Evolutionary conservation across 2,329 filamentous ascomycete genomes (phyloP), one percentile per base, ranked within the genome.

Genomic region (Lomentospora prolificans): DNA sequence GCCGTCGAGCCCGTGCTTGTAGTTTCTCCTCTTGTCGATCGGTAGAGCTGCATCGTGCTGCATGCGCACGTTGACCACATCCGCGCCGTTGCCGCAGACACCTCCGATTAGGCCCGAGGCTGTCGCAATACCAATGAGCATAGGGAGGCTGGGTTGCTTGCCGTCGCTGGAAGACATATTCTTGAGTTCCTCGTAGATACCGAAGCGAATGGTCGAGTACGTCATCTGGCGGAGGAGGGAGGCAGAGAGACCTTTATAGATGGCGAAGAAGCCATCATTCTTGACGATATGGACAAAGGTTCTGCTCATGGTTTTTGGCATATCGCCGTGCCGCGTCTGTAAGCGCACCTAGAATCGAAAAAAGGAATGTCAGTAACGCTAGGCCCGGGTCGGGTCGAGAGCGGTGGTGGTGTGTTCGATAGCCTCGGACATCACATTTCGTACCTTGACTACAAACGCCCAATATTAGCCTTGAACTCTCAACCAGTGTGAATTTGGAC

Each of bases 11-110:
- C 91, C 94, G 69, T 97, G 81, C 60, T 84, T 86, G 74, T 99
- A 99, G 70, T 95, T 94, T 57, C 92, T 82, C 51, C 89, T 84
- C 65, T 95, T 75, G 4, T 79, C 78, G 1, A 73, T 65, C 0
- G 90, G 87, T 1, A 96, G 81, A 0, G 90, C 84, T 2, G 88
- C 85, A 65, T 86, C 94, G 72, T 95, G 89, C 73, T 99, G 94
- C 94, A 99, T 99, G 61, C 94, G 89, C 52, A 99, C 94, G 71
- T 99, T 99, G 65, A 96, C 78, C 31, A 99, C 90, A 69, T 99
- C 94, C 61, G 91, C 92, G 2, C 91, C 90, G 72, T 97, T 99
- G 61, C 94, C 94, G 4, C 86, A 88, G 50, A 97, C 74, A 52
- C 94, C 94, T 59, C 94, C 94, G 2, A 95, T 71, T 67, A 96